Evolutionary conservation across 2,329 filamentous ascomycete species (phyloP).

Genomic region (Aspergillus fischeri): DNA sequence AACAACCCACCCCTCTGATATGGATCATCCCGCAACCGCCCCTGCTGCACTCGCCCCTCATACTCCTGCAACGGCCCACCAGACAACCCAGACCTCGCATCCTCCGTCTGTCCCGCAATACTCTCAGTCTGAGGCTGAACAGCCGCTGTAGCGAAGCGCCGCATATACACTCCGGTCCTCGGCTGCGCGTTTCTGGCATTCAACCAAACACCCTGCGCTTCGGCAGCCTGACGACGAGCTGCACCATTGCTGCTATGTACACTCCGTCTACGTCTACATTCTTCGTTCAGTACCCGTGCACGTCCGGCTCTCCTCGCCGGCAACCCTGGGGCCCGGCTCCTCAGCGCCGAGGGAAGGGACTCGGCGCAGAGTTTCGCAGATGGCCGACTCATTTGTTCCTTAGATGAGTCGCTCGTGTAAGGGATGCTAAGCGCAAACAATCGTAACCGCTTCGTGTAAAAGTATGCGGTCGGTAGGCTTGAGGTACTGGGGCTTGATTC

Average conservation of each 20-base stretch:
- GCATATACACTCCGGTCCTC: slow-evolving; percentile 4
- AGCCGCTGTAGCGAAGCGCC: slow-evolving; percentile 16
- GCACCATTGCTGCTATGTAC: slow-evolving; percentile 9
- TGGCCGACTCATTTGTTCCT: slow-evolving; percentile 26
- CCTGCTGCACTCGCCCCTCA: slow-evolving; percentile 70
- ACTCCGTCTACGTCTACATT: slow-evolving; percentile 16
- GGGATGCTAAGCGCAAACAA: not conserved
- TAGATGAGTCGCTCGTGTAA: not conserved
- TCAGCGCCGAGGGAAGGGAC: slow-evolving; percentile 24
- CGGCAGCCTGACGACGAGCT: not conserved
- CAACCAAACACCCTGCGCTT: not conserved
- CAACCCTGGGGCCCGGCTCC: slow-evolving; percentile 15
- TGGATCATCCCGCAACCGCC: slow-evolving; percentile 76
- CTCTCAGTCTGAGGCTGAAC: not conserved
- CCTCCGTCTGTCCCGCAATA: slow-evolving; percentile 2
- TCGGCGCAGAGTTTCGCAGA: slow-evolving; percentile 28
- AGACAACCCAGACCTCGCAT: slow-evolving; percentile 7
- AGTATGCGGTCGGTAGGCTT: not conserved
- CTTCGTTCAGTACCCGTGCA: slow-evolving; percentile 13
- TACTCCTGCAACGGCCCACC: slow-evolving; percentile 82
- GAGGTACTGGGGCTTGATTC: not conserved
- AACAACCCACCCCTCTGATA: slow-evolving; percentile 71
- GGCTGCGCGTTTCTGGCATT: not conserved
- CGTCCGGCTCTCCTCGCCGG: slow-evolving; percentile 18
- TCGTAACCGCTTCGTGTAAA: not conserved